Conservation (phyloP, 768 basidiomycete species). For the Auricularia sp. region DNA sequence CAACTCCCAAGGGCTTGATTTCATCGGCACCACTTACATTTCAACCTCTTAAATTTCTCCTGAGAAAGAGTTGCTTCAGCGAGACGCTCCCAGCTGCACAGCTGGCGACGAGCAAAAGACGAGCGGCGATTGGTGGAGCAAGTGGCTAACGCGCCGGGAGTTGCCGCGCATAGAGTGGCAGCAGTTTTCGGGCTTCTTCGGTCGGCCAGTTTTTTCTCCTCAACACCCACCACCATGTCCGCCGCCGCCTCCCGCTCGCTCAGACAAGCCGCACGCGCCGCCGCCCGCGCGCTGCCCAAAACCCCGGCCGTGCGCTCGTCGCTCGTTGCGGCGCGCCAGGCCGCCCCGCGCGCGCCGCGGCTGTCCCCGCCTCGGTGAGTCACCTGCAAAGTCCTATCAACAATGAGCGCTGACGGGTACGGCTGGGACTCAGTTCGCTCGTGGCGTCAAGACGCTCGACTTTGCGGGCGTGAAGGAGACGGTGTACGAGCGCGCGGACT, state of each 20-base stretch:
- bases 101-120: too few relatives aligned
- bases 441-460: slow-evolving; percentile 91
- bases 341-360: background rate
- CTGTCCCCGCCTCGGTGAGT: background rate
- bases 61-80: too few relatives aligned
- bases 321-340: background rate
- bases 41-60: too few relatives aligned
- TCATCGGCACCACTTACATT: too few relatives aligned
- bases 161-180: too few relatives aligned
- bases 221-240: background rate
- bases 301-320: background rate
- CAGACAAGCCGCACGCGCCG: background rate
- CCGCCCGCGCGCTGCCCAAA: slow-evolving; percentile 1
- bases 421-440: slow-evolving; percentile 32
- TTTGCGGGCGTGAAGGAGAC: slow-evolving; percentile 91
- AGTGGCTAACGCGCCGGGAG: too few relatives aligned
- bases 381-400: background rate
- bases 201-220: background rate
- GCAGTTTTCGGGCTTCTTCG: too few relatives aligned
- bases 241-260: background rate
- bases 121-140: too few relatives aligned
- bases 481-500: slow-evolving; percentile 93
- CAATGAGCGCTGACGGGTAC: background rate
- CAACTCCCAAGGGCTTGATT: too few relatives aligned
- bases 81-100: too few relatives aligned